Percentiles rank a stretch among this genome's conserved stretches.
Conservation (phyloP, 352 stramenopile species). For the Phytophthora europaea region DNA sequence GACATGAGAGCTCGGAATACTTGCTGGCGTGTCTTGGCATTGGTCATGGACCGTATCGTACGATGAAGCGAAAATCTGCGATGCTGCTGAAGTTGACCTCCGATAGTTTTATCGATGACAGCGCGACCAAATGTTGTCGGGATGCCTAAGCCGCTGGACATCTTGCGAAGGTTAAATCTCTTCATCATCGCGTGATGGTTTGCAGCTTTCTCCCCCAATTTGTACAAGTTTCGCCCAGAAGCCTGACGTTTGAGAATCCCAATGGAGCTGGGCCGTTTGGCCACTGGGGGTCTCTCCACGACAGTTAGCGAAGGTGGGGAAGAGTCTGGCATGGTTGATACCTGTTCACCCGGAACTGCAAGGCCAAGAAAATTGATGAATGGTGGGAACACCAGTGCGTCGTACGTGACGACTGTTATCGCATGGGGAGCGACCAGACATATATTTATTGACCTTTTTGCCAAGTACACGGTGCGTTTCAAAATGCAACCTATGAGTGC, state of each 20-base stretch:
- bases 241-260: neutral
- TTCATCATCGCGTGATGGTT: constrained; percentile 23
- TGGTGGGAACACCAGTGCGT: no score
- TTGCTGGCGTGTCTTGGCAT: neutral
- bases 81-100: neutral
- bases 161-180: constrained; percentile 25
- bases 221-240: constrained; percentile 7
- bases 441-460: no score
- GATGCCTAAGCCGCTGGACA: constrained; percentile 4
- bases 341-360: no score
- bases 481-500: no score
- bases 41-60: neutral
- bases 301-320: neutral
- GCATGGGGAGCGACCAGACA: no score
- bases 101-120: constrained; percentile 19
- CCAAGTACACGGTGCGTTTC: no score
- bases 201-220: constrained; percentile 7
- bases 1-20: neutral
- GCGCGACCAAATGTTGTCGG: constrained; percentile 1
- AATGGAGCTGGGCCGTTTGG: neutral
- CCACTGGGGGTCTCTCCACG: neutral
- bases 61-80: constrained; percentile 9
- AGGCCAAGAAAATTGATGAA: no score
- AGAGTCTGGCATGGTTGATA: no score
- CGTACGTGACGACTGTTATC: no score